Percentiles rank a stretch among this genome's conserved stretches.
Evolutionary conservation across 495 filamentous ascomycete species (phyloP).

Genomic region (Tuber borchii): DNA sequence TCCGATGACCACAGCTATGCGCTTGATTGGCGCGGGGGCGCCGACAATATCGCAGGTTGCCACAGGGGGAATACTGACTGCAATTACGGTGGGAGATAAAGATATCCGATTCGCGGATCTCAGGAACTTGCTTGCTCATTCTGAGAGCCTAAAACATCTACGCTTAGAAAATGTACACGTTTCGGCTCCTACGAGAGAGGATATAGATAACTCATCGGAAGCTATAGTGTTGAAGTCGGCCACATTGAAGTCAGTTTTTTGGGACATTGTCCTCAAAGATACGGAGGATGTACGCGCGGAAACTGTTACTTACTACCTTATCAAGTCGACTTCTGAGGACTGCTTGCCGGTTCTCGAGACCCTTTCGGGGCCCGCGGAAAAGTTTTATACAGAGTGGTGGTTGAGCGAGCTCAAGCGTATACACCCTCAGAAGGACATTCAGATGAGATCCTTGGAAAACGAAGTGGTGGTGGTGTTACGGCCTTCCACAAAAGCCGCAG

Average conservation of each 20-base stretch:
- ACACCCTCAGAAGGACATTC: not conserved
- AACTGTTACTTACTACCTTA: not conserved
- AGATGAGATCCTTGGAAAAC: not conserved
- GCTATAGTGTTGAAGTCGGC: not conserved
- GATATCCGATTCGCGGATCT: not conserved
- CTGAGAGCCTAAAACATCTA: not conserved
- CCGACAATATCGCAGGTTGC: not conserved
- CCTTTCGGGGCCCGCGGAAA: not conserved
- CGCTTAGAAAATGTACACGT: not conserved
- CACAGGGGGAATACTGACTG: not conserved
- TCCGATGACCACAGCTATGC: not conserved
- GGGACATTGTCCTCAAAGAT: not conserved
- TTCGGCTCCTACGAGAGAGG: not conserved
- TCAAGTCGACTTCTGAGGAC: not conserved
- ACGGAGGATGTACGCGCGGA: not conserved
- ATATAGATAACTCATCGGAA: not conserved
- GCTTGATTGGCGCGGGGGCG: not conserved
- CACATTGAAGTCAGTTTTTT: slow-evolving; percentile 1
- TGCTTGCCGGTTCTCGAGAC: not conserved
- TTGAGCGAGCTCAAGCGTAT: not conserved
- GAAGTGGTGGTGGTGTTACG: not conserved
- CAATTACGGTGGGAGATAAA: not conserved
- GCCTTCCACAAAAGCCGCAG: not conserved
- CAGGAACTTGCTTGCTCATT: not conserved
- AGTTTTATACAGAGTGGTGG: not conserved